phyloP scores from a whole-genome alignment of 106 monocot genomes.

The Chionographis japonica region DNA sequence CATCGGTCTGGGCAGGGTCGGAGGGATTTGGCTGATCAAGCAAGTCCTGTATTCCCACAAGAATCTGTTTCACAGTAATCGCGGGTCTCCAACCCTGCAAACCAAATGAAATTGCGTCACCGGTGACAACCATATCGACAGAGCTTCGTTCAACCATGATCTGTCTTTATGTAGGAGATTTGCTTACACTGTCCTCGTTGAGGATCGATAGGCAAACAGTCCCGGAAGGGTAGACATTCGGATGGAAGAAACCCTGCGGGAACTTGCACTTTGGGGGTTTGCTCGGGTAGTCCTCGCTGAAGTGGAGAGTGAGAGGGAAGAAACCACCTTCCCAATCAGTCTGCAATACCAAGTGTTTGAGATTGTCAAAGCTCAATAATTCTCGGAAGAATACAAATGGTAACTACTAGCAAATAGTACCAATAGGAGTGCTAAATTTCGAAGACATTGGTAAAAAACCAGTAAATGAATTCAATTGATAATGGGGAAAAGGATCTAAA shows the following conservation, averaged over 20 bases:
- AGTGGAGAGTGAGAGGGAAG: constrained; percentile 67
- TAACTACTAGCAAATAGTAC: background rate
- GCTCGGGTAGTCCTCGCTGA: constrained; percentile 92
- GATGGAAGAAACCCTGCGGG: constrained; percentile 87
- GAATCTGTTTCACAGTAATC: constrained; percentile 93
- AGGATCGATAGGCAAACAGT: constrained; percentile 92
- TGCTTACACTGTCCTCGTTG: constrained; percentile 77
- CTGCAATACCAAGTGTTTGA: constrained; percentile 24
- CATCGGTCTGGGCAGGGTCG: constrained; percentile 91
- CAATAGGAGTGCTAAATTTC: no score
- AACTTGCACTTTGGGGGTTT: constrained; percentile 97
- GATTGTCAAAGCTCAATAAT: background rate
- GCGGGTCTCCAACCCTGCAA: constrained; percentile 94
- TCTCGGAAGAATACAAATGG: background rate
- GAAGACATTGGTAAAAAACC: no score
- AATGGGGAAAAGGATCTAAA: no score
- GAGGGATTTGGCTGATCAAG: constrained; percentile 91
- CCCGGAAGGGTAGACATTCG: constrained; percentile 90
- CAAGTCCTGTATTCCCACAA: constrained; percentile 89
- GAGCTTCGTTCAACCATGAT: background rate
- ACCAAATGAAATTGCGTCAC: background rate
- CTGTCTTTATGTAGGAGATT: background rate
- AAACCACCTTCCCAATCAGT: constrained; percentile 94
- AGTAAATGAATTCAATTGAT: no score
- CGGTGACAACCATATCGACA: no score